Conservation (phyloP, 345 rosid species). For the Rhodomyrtus tomentosa region DNA sequence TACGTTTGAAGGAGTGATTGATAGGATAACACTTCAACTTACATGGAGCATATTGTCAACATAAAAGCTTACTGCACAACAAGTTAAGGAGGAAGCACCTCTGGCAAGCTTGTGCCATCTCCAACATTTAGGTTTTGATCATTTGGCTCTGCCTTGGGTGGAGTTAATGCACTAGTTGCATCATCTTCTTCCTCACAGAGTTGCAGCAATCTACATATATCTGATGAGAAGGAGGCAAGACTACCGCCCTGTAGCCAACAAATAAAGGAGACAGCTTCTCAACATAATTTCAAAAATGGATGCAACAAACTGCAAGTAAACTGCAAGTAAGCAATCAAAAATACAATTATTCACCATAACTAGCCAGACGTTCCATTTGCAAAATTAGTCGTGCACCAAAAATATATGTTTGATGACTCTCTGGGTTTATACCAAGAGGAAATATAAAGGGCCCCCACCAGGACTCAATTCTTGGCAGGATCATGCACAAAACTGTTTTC, state of each 20-base stretch:
- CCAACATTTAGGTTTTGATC: constrained; percentile 55
- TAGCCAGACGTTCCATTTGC: not conserved
- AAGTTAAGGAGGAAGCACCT: constrained; percentile 22
- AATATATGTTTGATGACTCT: not conserved
- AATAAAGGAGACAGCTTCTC: not conserved
- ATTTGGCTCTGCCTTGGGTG: constrained; percentile 77
- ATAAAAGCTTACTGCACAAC: not conserved
- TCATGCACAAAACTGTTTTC: not conserved
- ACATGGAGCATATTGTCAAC: not conserved
- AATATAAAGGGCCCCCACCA: not conserved
- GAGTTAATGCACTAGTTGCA: constrained; percentile 76
- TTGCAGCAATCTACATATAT: constrained; percentile 81
- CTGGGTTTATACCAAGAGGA: not conserved
- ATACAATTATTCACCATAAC: not conserved
- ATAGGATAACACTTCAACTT: not conserved
- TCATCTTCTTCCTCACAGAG: constrained; percentile 97
- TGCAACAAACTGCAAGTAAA: not conserved
- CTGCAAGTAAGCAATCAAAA: not conserved
- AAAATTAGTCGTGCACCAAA: not conserved
- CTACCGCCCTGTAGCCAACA: constrained; percentile 54
- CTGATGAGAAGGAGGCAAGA: constrained; percentile 77
- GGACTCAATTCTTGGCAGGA: not conserved
- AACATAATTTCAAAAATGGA: not conserved
- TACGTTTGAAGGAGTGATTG: not conserved
- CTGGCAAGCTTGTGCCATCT: constrained; percentile 34